Conservation (phyloP, 805 yeast genomes). For the Kodamaea sagamina region DNA sequence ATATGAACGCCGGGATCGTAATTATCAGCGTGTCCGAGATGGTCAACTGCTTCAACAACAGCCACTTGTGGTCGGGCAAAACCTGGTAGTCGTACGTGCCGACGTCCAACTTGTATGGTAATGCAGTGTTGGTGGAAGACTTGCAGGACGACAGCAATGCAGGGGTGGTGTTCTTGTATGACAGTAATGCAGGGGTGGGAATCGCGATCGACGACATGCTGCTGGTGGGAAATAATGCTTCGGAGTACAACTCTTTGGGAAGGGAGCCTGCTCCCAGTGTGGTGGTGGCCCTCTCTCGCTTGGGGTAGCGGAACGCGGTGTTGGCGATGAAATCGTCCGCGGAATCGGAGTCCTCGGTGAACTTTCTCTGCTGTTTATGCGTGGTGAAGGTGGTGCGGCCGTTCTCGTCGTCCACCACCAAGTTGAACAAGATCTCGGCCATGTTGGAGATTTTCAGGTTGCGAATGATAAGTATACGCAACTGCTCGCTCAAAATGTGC, state of each 20-base stretch:
- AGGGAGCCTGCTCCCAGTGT: conserved; percentile 31
- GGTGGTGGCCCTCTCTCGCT: conserved; percentile 28
- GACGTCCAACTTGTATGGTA: not conserved
- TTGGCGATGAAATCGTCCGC: conserved; percentile 10
- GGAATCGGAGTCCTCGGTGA: conserved; percentile 18
- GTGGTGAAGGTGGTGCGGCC: conserved; percentile 38
- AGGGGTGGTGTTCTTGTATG: not conserved
- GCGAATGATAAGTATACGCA: conserved; percentile 56
- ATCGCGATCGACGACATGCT: not conserved
- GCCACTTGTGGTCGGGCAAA: conserved; percentile 42
- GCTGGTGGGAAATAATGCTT: conserved; percentile 4
- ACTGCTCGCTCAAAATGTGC: conserved; percentile 55
- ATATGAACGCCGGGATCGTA: conserved; percentile 34
- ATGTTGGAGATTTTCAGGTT: conserved; percentile 53
- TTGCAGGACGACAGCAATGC: not conserved
- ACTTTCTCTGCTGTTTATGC: conserved; percentile 24
- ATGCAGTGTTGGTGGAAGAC: not conserved
- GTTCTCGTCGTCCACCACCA: conserved; percentile 55
- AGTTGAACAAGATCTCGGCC: conserved; percentile 50
- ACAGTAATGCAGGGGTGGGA: not conserved
- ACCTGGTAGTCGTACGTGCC: conserved; percentile 21
- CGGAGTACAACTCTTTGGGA: conserved; percentile 22
- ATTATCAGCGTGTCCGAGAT: conserved; percentile 43
- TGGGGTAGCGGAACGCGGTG: conserved; percentile 27
- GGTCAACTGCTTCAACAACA: conserved; percentile 42